Conservation (phyloP, 1,284 basidiomycete species). For the Ceratobasidium sp. region DNA sequence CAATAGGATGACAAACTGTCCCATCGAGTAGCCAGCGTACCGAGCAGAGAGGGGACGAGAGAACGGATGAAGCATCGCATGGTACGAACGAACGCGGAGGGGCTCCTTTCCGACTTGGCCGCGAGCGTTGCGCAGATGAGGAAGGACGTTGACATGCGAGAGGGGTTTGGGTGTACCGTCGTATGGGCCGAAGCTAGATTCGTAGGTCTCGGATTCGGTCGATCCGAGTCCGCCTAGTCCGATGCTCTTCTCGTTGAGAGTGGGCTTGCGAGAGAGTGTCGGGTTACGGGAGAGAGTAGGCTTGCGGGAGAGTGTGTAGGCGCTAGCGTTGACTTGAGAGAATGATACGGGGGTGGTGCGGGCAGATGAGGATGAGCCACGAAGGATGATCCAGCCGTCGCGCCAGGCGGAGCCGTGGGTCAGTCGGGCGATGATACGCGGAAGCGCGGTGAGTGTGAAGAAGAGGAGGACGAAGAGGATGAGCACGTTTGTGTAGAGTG, state of each 20-base stretch:
- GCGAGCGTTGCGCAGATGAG: conserved; percentile 23
- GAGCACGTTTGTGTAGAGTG: conserved; percentile 57
- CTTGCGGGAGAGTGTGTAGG: conserved; percentile 24
- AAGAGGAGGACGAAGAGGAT: conserved; percentile 48
- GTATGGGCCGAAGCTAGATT: conserved; percentile 21
- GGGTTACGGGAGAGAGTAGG: conserved; percentile 32
- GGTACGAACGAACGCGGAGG: conserved; percentile 45
- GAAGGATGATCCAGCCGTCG: conserved; percentile 47
- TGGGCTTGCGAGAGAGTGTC: background rate
- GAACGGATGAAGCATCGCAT: conserved; percentile 46
- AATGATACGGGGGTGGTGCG: background rate
- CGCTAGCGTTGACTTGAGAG: conserved; percentile 10
- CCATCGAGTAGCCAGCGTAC: conserved; percentile 36
- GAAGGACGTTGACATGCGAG: conserved; percentile 15
- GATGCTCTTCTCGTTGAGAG: conserved; percentile 22
- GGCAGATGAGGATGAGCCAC: conserved; percentile 13
- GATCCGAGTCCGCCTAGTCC: conserved; percentile 14
- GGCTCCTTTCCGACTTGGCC: conserved; percentile 27
- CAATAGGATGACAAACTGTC: conserved; percentile 34
- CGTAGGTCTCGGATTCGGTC: conserved; percentile 36
- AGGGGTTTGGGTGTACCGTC: conserved; percentile 35
- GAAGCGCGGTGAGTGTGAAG: conserved; percentile 54
- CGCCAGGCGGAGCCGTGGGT: conserved; percentile 46
- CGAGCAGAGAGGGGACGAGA: conserved; percentile 30
- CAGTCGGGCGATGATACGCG: conserved; percentile 57